Evolutionary conservation across 257 asterid species (phyloP).

Genomic region (Ballota nigra): DNA sequence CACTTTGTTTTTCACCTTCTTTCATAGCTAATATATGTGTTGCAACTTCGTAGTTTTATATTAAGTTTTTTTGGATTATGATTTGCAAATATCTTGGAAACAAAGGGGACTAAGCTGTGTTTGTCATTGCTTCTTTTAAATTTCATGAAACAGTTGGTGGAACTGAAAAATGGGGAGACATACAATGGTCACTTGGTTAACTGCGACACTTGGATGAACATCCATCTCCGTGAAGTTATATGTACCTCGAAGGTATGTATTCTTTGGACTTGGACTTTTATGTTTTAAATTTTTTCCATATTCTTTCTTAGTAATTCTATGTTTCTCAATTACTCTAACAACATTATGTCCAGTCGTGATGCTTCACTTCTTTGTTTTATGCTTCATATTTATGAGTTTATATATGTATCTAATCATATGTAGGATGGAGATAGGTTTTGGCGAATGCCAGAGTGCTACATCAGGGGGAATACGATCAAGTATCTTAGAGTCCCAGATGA

Average conservation of each 20-base stretch:
- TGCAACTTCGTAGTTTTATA: not conserved
- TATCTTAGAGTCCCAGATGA: conserved; percentile 96
- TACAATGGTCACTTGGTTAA: conserved; percentile 95
- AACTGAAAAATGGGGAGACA: conserved; percentile 95
- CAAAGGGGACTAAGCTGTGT: not conserved
- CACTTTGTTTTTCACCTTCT: not conserved
- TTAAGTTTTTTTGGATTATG: not conserved
- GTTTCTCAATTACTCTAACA: not conserved
- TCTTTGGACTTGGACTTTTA: not conserved
- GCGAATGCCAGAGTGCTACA: conserved; percentile 98
- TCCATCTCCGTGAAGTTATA: conserved; percentile 98
- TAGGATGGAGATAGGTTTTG: conserved; percentile 99
- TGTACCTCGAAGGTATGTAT: conserved; percentile 83
- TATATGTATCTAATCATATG: conserved; percentile 15
- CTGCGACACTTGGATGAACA: conserved; percentile 99
- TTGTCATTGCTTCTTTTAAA: not conserved
- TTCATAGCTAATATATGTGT: not conserved
- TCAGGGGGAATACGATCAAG: conserved; percentile 63
- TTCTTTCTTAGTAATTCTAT: not conserved
- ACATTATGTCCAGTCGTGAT: not conserved
- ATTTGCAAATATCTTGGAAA: not conserved
- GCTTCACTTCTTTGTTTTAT: not conserved
- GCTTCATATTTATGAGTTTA: not conserved
- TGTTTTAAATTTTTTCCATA: not conserved
- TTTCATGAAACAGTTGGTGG: conserved; percentile 63